Percentiles rank a stretch among this genome's conserved stretches.
phyloP scores from a whole-genome alignment of 139 green algal species.

The Chlamydomonas incerta region DNA sequence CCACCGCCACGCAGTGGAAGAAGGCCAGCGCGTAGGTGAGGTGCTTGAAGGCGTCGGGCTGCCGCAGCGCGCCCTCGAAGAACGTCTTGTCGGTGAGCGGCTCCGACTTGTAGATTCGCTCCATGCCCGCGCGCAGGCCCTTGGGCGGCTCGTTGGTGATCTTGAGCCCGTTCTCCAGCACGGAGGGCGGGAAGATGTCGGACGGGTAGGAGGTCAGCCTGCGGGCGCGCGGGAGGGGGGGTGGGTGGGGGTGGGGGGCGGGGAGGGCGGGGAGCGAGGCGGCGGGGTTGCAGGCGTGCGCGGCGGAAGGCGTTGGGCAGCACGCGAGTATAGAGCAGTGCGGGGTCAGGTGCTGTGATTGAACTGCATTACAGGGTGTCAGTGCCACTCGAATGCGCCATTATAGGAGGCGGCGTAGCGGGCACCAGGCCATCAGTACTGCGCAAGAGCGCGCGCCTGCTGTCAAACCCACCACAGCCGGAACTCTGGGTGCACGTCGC shows the following conservation, averaged over 20 bases:
- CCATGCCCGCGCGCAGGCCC: conserved; percentile 63
- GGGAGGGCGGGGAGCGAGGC: too few species aligned
- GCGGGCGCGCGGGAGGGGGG: too few species aligned
- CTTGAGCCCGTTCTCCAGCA: conserved; percentile 80
- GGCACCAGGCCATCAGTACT: too few species aligned
- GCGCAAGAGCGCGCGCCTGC: too few species aligned
- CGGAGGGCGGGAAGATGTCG: conserved; percentile 67
- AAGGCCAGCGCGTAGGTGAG: conserved; percentile 77
- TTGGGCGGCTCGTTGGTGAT: conserved; percentile 79
- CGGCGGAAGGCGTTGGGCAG: too few species aligned
- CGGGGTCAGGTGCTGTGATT: too few species aligned
- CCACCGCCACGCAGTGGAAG: conserved; percentile 78
- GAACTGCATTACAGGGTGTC: too few species aligned
- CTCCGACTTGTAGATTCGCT: conserved; percentile 63
- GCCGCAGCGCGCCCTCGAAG: conserved; percentile 60
- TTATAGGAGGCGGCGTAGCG: too few species aligned
- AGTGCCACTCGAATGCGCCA: too few species aligned
- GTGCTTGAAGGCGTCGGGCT: conserved; percentile 67
- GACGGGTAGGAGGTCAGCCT: conserved; percentile 74
- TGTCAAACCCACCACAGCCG: conserved; percentile 62
- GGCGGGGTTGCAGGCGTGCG: too few species aligned
- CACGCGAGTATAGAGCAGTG: too few species aligned
- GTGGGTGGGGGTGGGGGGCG: too few species aligned
- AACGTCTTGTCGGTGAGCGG: conserved; percentile 64
- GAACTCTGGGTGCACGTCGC: conserved; percentile 72